A percentile compares a stretch with the other conserved stretches of the same genome.
Evolutionary conservation across 2,329 filamentous ascomycete genomes (phyloP).

Genomic region (Colletotrichum aenigma): DNA sequence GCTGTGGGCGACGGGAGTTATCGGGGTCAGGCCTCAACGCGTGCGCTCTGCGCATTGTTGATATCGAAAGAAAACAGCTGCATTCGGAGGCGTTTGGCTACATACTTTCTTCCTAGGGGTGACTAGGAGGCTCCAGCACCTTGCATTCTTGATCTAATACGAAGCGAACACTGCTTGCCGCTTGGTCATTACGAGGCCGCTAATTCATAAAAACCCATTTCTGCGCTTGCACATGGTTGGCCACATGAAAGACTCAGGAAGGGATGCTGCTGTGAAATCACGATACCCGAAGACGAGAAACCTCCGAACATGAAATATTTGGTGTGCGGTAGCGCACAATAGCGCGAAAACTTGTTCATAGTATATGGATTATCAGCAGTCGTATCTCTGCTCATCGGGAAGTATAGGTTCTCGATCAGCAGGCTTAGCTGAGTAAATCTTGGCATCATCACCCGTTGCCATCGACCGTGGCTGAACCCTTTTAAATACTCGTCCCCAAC

Average conservation of each 20-base stretch:
- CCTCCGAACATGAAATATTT: not conserved
- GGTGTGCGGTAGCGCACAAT: not conserved
- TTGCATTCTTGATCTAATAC: not conserved
- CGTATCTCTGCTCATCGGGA: not conserved
- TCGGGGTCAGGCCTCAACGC: not conserved
- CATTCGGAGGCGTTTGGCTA: slow-evolving; percentile 8
- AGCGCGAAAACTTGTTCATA: not conserved
- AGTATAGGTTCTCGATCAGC: not conserved
- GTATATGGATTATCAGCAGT: not conserved
- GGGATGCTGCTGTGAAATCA: not conserved
- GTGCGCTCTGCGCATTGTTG: not conserved
- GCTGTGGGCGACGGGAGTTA: not conserved
- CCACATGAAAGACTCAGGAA: not conserved
- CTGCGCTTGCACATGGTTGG: not conserved
- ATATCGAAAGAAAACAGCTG: not conserved
- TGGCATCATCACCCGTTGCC: not conserved
- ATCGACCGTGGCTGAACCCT: not conserved
- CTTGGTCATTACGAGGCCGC: not conserved
- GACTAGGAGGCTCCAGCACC: not conserved
- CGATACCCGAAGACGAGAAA: not conserved
- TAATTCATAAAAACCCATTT: not conserved
- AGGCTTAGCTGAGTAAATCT: not conserved
- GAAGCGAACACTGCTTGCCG: not conserved
- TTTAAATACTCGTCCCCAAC: not conserved
- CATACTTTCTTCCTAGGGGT: not conserved